A percentile compares a stretch with the other conserved stretches of the same genome.
These are phyloP conservation scores for Diutina ranongensis DNA, from an alignment of 1,139 yeast genomes.

Conservation along the genomic window DNA sequence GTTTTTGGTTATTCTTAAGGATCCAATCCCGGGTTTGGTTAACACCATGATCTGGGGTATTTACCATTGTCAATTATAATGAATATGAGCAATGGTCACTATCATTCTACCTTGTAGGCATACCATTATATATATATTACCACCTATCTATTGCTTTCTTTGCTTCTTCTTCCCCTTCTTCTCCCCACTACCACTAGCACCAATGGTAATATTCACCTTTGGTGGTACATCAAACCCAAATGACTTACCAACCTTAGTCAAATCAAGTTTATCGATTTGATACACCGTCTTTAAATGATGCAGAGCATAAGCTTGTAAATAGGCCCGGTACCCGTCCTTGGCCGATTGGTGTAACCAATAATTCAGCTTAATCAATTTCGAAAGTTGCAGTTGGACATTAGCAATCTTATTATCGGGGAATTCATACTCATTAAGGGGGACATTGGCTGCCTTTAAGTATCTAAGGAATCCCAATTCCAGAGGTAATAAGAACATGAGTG, in stretches of 20 bases:
- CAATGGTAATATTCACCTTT: slow-evolving; percentile 90
- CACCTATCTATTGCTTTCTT: neutral
- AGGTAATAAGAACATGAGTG: slow-evolving; percentile 90
- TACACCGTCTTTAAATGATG: slow-evolving; percentile 93
- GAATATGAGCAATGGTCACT: too few species aligned
- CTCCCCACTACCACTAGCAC: slow-evolving; percentile 70
- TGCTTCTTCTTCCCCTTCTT: slow-evolving; percentile 32
- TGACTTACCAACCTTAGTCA: slow-evolving; percentile 88
- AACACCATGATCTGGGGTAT: slow-evolving; percentile 58
- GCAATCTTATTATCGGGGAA: slow-evolving; percentile 91
- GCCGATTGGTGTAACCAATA: slow-evolving; percentile 94
- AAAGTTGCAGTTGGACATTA: slow-evolving; percentile 87
- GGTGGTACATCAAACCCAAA: slow-evolving; percentile 96
- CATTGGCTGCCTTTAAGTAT: slow-evolving; percentile 92
- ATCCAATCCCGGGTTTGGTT: slow-evolving; percentile 86
- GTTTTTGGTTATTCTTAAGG: slow-evolving; percentile 45
- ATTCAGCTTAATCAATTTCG: slow-evolving; percentile 81
- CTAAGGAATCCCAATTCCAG: slow-evolving; percentile 89
- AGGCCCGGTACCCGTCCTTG: slow-evolving; percentile 93
- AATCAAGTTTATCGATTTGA: slow-evolving; percentile 82
- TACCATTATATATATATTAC: too few species aligned
- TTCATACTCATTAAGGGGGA: slow-evolving; percentile 92
- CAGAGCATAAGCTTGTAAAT: slow-evolving; percentile 92
- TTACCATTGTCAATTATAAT: slow-evolving; percentile 31
- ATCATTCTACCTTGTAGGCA: too few species aligned